Evolutionary conservation across 2,329 filamentous ascomycete species (phyloP).

Genomic region (Metarhizium album): DNA sequence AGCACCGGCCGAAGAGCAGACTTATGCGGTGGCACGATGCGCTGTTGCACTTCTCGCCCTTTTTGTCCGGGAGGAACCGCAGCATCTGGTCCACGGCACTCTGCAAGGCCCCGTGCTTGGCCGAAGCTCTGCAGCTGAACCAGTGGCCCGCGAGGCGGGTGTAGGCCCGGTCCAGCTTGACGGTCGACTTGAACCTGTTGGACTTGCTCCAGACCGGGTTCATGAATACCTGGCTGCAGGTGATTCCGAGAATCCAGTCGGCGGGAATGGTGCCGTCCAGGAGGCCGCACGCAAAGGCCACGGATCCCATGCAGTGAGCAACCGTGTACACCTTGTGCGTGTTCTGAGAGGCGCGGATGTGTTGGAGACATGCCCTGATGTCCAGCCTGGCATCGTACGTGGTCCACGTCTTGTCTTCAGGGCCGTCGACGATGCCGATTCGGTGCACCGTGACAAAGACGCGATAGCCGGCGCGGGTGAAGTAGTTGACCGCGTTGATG

Average conservation of each 20-base stretch:
- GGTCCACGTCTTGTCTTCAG: conserved; percentile 42
- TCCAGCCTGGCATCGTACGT: conserved; percentile 51
- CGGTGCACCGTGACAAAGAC: conserved; percentile 48
- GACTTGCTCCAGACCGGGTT: conserved; percentile 46
- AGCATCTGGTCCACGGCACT: conserved; percentile 42
- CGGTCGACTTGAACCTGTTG: conserved; percentile 46
- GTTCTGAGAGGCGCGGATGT: conserved; percentile 33
- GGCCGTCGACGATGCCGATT: conserved; percentile 38
- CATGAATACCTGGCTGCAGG: conserved; percentile 52
- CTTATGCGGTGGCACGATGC: conserved; percentile 49
- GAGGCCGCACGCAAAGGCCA: conserved; percentile 46
- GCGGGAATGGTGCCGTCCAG: conserved; percentile 50
- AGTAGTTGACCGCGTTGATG: conserved; percentile 54
- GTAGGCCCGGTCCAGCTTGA: conserved; percentile 41
- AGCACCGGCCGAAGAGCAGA: conserved; percentile 49
- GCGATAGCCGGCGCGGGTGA: conserved; percentile 48
- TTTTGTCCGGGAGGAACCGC: conserved; percentile 43
- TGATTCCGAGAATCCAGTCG: conserved; percentile 46
- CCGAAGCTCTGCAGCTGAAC: conserved; percentile 42
- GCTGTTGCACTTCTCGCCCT: conserved; percentile 49
- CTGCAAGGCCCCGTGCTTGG: conserved; percentile 33
- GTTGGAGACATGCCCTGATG: conserved; percentile 42
- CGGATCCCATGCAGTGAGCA: conserved; percentile 53
- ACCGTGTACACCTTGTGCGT: conserved; percentile 41
- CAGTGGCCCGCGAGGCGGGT: conserved; percentile 36